Conservation (phyloP, 2,329 filamentous ascomycete species). For the Microdochium trichocladiopsis region DNA sequence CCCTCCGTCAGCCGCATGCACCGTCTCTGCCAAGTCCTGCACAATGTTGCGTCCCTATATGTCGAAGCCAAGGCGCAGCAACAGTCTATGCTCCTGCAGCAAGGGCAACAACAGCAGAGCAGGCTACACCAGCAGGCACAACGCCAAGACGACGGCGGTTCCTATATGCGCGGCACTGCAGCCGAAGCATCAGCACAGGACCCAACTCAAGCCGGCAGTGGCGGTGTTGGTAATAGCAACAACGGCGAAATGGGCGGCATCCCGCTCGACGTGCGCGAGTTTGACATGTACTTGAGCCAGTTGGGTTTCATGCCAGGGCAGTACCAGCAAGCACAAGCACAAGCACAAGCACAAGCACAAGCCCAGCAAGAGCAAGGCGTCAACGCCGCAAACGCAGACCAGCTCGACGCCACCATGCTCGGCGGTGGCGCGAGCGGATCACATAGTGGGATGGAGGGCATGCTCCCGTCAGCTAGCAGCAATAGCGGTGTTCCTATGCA, state of each 20-base stretch:
- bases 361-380: too few species aligned
- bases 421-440: background rate
- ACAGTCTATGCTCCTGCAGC: conserved; percentile 15
- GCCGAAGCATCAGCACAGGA: background rate
- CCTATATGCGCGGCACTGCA: background rate
- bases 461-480: background rate
- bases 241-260: conserved; percentile 6
- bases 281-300: conserved; percentile 23
- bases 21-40: conserved; percentile 50
- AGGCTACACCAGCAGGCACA: background rate
- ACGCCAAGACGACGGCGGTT: background rate
- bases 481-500: background rate
- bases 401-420: conserved; percentile 7
- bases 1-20: conserved; percentile 46
- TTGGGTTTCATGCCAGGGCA: conserved; percentile 21
- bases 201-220: background rate
- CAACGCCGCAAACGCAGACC: background rate
- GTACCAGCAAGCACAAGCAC: background rate
- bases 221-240: too few species aligned
- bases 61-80: conserved; percentile 42
- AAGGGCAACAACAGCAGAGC: conserved; percentile 11
- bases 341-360: background rate
- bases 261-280: conserved; percentile 19
- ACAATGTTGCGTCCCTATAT: conserved; percentile 51
- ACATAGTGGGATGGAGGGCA: background rate